Conservation (phyloP, 2,329 filamentous ascomycete genomes). For the Magnaporthiopsis poae region DNA sequence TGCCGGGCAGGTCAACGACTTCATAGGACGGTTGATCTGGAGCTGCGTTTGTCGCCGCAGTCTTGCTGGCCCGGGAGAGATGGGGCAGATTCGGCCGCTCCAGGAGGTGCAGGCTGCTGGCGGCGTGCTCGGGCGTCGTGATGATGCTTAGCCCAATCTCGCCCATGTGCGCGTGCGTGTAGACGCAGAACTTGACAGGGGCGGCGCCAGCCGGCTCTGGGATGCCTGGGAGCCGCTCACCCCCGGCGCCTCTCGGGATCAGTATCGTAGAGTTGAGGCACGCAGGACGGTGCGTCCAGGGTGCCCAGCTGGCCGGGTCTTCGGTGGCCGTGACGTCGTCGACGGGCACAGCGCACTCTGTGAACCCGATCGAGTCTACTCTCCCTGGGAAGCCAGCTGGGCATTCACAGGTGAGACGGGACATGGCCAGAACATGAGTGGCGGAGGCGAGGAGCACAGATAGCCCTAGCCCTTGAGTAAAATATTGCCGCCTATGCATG, state of each 20-base stretch:
- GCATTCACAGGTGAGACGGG: constrained; percentile 1
- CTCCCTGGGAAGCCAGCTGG: constrained; percentile 1
- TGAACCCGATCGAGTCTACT: constrained; percentile 5
- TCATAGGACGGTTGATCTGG: constrained; percentile 14
- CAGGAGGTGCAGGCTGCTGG: constrained; percentile 19
- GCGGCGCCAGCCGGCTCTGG: neutral
- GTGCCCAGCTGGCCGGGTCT: constrained; percentile 13
- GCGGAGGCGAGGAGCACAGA: neutral
- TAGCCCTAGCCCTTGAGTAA: neutral
- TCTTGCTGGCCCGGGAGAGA: neutral
- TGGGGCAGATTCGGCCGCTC: constrained; percentile 15
- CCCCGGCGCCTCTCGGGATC: neutral
- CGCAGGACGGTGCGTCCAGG: constrained; percentile 20
- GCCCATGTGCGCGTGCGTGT: constrained; percentile 20
- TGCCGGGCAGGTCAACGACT: constrained; percentile 22
- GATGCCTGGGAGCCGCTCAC: neutral
- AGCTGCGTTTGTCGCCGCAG: neutral
- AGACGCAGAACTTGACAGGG: constrained; percentile 18
- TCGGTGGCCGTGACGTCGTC: constrained; percentile 38
- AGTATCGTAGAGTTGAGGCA: constrained; percentile 14
- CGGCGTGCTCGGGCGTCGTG: constrained; percentile 24
- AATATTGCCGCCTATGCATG: neutral
- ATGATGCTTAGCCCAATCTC: constrained; percentile 25
- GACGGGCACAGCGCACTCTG: constrained; percentile 32
- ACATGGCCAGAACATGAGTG: neutral